Conservation (phyloP, 2,329 filamentous ascomycete species). For the Pestalotiopsis sp. region DNA sequence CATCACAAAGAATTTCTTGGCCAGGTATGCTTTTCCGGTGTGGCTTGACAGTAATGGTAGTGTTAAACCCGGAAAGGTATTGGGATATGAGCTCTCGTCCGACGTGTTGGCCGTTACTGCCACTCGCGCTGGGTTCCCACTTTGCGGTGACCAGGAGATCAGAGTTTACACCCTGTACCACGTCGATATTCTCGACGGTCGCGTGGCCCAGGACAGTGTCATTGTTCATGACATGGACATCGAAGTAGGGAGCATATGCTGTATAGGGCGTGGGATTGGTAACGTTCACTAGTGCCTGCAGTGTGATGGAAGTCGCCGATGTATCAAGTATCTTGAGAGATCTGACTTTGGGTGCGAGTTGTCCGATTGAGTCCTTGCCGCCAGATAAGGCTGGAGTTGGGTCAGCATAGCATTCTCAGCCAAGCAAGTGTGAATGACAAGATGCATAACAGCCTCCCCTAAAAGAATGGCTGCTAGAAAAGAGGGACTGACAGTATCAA, state of each 20-base stretch:
- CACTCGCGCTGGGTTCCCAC: constrained; percentile 75
- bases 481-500: constrained; percentile 44
- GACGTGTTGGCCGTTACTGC: constrained; percentile 59
- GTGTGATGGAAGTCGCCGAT: constrained; percentile 67
- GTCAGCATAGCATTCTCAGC: constrained; percentile 35
- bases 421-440: constrained; percentile 21
- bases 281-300: constrained; percentile 76
- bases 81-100: constrained; percentile 78
- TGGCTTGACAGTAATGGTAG: constrained; percentile 72
- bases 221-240: constrained; percentile 76
- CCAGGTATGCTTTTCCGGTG: constrained; percentile 75
- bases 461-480: constrained; percentile 22
- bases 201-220: constrained; percentile 76
- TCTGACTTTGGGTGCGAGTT: constrained; percentile 65
- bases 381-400: constrained; percentile 57
- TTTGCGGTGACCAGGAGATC: constrained; percentile 67
- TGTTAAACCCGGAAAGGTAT: constrained; percentile 88
- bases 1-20: constrained; percentile 71
- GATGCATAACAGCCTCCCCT: constrained; percentile 19
- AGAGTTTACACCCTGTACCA: constrained; percentile 73
- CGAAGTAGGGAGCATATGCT: constrained; percentile 78
- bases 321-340: constrained; percentile 75
- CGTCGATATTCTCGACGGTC: constrained; percentile 62
- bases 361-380: constrained; percentile 52
- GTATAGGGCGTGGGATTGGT: constrained; percentile 91